Conservation (phyloP, 1,284 basidiomycete species). For the Cystobasidium pallidum region DNA sequence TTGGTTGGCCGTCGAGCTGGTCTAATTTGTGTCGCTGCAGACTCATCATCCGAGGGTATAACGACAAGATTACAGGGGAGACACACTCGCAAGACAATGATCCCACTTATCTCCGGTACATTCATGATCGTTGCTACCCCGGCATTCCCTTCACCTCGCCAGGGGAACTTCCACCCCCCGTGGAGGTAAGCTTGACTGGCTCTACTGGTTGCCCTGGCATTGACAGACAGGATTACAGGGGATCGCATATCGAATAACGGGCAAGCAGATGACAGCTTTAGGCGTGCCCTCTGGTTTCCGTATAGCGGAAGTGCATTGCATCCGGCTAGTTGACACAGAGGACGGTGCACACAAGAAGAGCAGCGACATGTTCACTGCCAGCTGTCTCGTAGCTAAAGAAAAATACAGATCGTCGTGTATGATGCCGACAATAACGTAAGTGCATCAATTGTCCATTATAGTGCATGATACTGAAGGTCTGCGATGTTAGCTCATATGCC, state of each 20-base stretch:
- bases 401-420: constrained; percentile 15
- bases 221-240: constrained; percentile 10
- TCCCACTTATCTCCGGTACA: constrained; percentile 10
- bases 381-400: constrained; percentile 26
- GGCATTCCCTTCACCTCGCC: constrained; percentile 28
- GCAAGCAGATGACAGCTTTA: constrained; percentile 9
- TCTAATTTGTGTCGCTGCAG: background rate
- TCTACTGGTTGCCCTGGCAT: background rate
- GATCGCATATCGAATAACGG: constrained; percentile 20
- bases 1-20: background rate
- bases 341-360: background rate
- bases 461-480: too few species aligned
- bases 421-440: constrained; percentile 36
- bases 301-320: constrained; percentile 14
- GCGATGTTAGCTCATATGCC: constrained; percentile 19
- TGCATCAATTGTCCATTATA: background rate
- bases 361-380: background rate
- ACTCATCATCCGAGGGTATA: constrained; percentile 25
- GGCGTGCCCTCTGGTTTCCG: constrained; percentile 16
- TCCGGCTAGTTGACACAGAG: constrained; percentile 9
- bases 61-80: constrained; percentile 8
- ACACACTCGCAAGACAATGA: background rate
- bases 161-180: constrained; percentile 30
- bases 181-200: constrained; percentile 10
- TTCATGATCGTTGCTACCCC: constrained; percentile 40